These are phyloP conservation scores for Sedum album DNA, from an alignment of 164 flowering plant genomes.

Conservation along the genomic window DNA sequence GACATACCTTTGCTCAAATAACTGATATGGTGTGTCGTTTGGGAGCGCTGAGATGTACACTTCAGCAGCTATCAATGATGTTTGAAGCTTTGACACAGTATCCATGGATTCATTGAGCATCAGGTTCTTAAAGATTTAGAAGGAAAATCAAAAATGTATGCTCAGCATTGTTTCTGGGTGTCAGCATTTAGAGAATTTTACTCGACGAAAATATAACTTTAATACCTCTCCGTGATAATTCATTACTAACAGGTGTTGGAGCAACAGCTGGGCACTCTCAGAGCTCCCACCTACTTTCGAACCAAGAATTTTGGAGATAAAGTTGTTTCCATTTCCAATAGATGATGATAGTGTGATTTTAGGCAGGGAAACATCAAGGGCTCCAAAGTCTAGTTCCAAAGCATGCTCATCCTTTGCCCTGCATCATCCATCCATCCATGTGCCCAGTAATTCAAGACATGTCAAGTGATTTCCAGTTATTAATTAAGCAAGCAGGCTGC, in stretches of 20 bases:
- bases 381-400: slow-evolving; percentile 82
- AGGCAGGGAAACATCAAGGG: slow-evolving; percentile 54
- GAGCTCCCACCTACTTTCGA: slow-evolving; percentile 32
- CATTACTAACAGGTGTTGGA: slow-evolving; percentile 48
- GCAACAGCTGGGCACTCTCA: slow-evolving; percentile 35
- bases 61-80: slow-evolving; percentile 56
- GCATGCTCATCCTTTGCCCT: slow-evolving; percentile 91
- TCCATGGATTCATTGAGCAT: slow-evolving; percentile 62
- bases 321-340: slow-evolving; percentile 66
- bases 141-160: background rate
- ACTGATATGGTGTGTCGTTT: slow-evolving; percentile 48
- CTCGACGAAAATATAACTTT: background rate
- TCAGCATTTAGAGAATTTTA: background rate
- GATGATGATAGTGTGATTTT: slow-evolving; percentile 55
- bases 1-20: slow-evolving; percentile 56
- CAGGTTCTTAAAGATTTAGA: slow-evolving; percentile 45
- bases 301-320: slow-evolving; percentile 48
- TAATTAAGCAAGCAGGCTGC: background rate
- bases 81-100: slow-evolving; percentile 53
- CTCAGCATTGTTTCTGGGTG: background rate
- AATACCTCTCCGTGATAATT: slow-evolving; percentile 79
- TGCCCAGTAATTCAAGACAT: background rate
- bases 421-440: slow-evolving; percentile 19
- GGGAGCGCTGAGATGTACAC: slow-evolving; percentile 38
- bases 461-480: background rate